A percentile compares a stretch with the other conserved stretches of the same genome.
Conservation (phyloP, 2,329 filamentous ascomycete species). For the Xylariaceae sp. region DNA sequence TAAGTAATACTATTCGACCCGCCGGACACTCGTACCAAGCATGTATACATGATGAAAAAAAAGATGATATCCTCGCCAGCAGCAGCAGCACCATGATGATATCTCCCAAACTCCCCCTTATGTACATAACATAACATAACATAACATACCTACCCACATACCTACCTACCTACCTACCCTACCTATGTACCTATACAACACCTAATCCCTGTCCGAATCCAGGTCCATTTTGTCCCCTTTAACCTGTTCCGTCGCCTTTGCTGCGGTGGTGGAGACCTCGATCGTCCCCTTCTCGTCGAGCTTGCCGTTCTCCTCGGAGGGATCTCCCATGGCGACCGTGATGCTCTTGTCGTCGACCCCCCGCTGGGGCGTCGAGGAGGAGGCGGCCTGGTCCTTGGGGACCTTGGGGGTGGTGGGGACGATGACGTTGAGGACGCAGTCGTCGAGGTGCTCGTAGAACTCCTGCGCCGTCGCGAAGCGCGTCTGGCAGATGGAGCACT, state of each 20-base stretch:
- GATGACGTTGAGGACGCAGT: constrained; percentile 63
- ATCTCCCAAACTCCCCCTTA: constrained; percentile 16
- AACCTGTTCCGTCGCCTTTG: constrained; percentile 20
- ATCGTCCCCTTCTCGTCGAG: constrained; percentile 25
- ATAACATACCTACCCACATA: constrained; percentile 7
- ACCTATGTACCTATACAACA: constrained; percentile 4
- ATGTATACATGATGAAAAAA: constrained; percentile 11
- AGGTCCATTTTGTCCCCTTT: constrained; percentile 37
- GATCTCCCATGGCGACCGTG: constrained; percentile 27
- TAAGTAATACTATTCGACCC: neutral
- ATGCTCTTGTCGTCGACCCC: constrained; percentile 27
- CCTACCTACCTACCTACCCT: constrained; percentile 14
- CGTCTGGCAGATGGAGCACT: constrained; percentile 86
- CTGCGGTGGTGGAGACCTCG: constrained; percentile 18
- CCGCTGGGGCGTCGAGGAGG: constrained; percentile 33
- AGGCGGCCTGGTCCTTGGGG: constrained; percentile 28
- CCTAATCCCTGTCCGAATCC: constrained; percentile 34
- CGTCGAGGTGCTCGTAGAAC: constrained; percentile 93
- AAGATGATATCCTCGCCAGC: constrained; percentile 11
- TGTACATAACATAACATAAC: too few relatives aligned
- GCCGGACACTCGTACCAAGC: constrained; percentile 3
- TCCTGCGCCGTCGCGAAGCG: constrained; percentile 85
- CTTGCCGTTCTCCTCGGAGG: neutral
- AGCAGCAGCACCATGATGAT: constrained; percentile 8
- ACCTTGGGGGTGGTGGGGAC: constrained; percentile 48